Percentiles rank a stretch among this genome's conserved stretches.
These are phyloP conservation scores for Amanita pallidorosea DNA, from an alignment of 768 basidiomycete genomes.

Conservation along the genomic window DNA sequence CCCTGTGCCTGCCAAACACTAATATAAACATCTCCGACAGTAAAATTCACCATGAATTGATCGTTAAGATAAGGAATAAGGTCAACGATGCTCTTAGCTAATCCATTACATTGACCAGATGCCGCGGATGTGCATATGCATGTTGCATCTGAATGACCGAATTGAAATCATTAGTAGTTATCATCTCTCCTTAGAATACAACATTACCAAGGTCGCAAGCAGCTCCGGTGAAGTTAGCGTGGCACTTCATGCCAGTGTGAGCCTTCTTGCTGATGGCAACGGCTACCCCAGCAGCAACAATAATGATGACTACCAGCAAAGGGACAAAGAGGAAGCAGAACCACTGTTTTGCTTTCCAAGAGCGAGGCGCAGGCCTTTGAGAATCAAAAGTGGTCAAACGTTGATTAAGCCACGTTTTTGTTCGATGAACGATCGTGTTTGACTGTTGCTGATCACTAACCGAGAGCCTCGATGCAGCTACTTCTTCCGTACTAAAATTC, in stretches of 20 bases:
- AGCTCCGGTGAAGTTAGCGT: constrained; percentile 34
- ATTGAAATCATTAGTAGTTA: background rate
- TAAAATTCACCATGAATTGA: constrained; percentile 35
- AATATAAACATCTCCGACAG: constrained; percentile 29
- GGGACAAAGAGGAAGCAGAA: constrained; percentile 4
- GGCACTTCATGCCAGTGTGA: constrained; percentile 19
- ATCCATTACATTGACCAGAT: constrained; percentile 32
- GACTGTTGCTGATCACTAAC: background rate
- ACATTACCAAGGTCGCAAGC: constrained; percentile 42
- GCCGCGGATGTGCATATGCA: constrained; percentile 46
- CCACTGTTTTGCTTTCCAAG: background rate
- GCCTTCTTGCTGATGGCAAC: constrained; percentile 24
- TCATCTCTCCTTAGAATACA: constrained; percentile 12
- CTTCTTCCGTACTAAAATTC: constrained; percentile 13
- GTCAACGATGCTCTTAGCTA: constrained; percentile 42
- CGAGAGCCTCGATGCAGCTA: background rate
- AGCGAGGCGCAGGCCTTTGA: background rate
- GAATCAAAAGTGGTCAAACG: background rate
- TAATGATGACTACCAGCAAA: constrained; percentile 21
- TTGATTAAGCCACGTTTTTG: constrained; percentile 1
- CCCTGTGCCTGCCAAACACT: constrained; percentile 43
- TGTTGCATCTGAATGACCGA: constrained; percentile 37
- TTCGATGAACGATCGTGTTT: constrained; percentile 5
- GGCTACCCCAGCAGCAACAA: constrained; percentile 30
- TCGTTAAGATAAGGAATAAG: constrained; percentile 39